Percentiles rank a stretch among this genome's conserved stretches.
Conservation (phyloP, 768 basidiomycete species). For the Filobasidium floriforme region DNA sequence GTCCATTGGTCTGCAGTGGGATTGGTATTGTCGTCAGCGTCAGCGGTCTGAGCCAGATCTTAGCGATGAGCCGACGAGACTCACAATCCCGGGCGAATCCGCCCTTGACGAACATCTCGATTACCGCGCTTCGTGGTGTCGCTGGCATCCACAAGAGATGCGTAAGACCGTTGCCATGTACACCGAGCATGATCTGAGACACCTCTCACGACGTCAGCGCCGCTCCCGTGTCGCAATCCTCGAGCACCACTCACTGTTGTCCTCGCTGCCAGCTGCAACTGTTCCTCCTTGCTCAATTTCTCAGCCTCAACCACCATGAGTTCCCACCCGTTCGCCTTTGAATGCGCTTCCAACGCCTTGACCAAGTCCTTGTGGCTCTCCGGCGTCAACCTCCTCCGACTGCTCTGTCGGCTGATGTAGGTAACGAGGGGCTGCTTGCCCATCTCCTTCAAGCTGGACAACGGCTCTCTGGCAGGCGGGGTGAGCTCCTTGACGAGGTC, state of each 20-base stretch:
- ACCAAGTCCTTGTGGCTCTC: constrained; percentile 75
- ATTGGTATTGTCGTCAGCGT: neutral
- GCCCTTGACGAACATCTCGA: constrained; percentile 79
- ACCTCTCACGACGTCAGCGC: neutral
- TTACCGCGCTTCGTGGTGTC: constrained; percentile 69
- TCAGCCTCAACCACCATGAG: constrained; percentile 43
- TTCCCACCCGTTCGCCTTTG: constrained; percentile 66
- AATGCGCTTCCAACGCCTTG: constrained; percentile 59
- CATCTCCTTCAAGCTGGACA: constrained; percentile 7
- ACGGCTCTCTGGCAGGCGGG: constrained; percentile 3
- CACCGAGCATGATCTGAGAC: constrained; percentile 82
- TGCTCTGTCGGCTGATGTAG: constrained; percentile 77
- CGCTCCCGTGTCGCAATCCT: neutral
- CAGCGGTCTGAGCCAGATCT: neutral
- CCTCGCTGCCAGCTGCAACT: constrained; percentile 41
- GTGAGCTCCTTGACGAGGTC: neutral
- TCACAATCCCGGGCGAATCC: constrained; percentile 84
- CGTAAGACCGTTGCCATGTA: constrained; percentile 86
- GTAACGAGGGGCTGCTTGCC: constrained; percentile 65
- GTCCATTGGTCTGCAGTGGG: constrained; percentile 41
- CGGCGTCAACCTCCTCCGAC: constrained; percentile 66
- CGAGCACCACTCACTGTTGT: constrained; percentile 37
- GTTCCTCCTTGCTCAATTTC: constrained; percentile 42
- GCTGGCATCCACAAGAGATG: constrained; percentile 89
- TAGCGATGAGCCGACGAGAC: constrained; percentile 32